Conservation (phyloP, 495 filamentous ascomycete species). For the Hypomontagnella monticulosa region DNA sequence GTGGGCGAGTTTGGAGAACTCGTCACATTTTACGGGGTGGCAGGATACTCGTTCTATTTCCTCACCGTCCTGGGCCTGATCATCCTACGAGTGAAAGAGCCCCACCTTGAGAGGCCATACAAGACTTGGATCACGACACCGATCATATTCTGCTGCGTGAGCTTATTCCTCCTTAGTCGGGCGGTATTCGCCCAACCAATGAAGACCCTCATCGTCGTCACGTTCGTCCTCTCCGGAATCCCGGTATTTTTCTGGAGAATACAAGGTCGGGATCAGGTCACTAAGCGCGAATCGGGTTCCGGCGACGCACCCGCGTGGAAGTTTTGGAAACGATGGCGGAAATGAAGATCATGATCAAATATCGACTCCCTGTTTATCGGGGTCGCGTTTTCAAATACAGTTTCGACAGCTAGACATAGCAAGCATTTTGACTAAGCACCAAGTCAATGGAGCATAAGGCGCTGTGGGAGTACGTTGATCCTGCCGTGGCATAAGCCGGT, state of each 20-base stretch:
- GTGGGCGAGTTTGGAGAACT: conserved; percentile 92
- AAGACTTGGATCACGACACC: conserved; percentile 95
- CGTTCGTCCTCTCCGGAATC: conserved; percentile 82
- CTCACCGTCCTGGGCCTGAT: conserved; percentile 93
- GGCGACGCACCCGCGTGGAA: conserved; percentile 50
- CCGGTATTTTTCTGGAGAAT: conserved; percentile 91
- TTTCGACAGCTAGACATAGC: conserved; percentile 30
- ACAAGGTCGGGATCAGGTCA: conserved; percentile 59
- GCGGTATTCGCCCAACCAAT: conserved; percentile 89
- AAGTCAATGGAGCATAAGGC: conserved; percentile 31
- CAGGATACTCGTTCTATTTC: conserved; percentile 97
- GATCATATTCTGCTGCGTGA: conserved; percentile 98
- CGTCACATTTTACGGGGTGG: conserved; percentile 95
- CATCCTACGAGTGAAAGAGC: conserved; percentile 87
- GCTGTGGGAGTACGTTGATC: conserved; percentile 20
- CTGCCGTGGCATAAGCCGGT: conserved; percentile 4
- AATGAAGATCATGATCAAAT: conserved; percentile 32
- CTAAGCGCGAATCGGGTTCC: conserved; percentile 47
- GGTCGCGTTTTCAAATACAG: conserved; percentile 28
- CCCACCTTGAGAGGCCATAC: conserved; percentile 87
- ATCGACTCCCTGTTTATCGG: conserved; percentile 7
- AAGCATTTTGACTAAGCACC: conserved; percentile 33
- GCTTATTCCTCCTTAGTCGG: conserved; percentile 86
- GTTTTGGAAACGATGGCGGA: conserved; percentile 55
- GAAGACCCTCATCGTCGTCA: conserved; percentile 86